A percentile compares a stretch with the other conserved stretches of the same genome.
Evolutionary conservation across 768 basidiomycete species (phyloP).

Genomic region (Psilocybe sp.): DNA sequence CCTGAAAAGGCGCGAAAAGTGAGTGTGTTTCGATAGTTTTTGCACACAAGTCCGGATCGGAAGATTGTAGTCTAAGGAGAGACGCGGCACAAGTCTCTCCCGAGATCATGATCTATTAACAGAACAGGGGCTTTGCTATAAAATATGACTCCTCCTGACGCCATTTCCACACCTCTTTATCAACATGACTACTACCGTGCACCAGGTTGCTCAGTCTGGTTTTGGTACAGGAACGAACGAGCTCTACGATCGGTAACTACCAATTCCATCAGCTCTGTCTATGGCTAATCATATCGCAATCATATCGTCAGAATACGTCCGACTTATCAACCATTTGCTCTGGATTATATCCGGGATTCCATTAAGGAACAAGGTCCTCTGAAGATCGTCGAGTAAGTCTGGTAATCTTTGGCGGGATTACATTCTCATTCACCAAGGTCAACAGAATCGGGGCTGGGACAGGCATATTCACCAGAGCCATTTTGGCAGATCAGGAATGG

Average conservation of each 20-base stretch:
- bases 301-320: constrained; percentile 64
- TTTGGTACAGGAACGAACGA: constrained; percentile 84
- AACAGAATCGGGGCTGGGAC: constrained; percentile 79
- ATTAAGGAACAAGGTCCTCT: constrained; percentile 37
- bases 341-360: constrained; percentile 57
- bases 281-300: background rate
- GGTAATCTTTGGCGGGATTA: background rate
- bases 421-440: background rate
- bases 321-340: constrained; percentile 67
- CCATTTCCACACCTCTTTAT: too few relatives aligned
- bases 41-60: too few relatives aligned
- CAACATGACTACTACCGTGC: constrained; percentile 36
- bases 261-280: background rate
- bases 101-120: too few relatives aligned
- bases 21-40: too few relatives aligned
- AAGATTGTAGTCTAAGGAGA: too few relatives aligned
- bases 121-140: too few relatives aligned
- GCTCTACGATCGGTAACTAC: constrained; percentile 66
- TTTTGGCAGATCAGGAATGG: constrained; percentile 65
- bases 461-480: constrained; percentile 83
- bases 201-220: constrained; percentile 65
- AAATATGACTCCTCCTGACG: too few relatives aligned
- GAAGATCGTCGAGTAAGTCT: constrained; percentile 68
- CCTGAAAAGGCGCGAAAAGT: too few relatives aligned
- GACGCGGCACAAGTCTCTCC: too few relatives aligned